Evolutionary conservation across 2,329 filamentous ascomycete species (phyloP), one percentile per base, ranked within the genome.

Genomic region (Penicillium concentricum): DNA sequence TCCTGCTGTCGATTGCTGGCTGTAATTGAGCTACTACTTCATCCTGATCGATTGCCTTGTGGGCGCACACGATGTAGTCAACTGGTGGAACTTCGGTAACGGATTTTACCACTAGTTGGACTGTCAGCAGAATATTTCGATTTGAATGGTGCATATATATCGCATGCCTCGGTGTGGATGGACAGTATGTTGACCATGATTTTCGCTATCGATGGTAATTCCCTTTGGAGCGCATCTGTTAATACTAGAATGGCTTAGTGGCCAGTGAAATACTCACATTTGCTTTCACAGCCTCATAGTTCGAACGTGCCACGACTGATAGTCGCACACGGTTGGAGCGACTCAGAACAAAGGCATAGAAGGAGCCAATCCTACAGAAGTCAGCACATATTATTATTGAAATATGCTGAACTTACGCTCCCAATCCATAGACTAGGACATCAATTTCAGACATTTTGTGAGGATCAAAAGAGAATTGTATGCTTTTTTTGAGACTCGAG

Each of bases 311-410:
- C 13, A 78, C 73, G 0, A 79, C 77, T 0, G 75, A 77, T 16
- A 80, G 57, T 5, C 70, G 71, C 9, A 79, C 74, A 22, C 69
- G 70, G 3, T 74, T 60, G 32, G 68, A 72, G 2, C 79, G 76
- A 51, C 73, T 76, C 0, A 84, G 64, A 35, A 84, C 78, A 57
- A 84, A 84, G 8, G 81, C 79, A 62, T 85, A 85, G 60, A 85
- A 84, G 2, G 81, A 82, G 28, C 82, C 82, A 50, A 84, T 84
- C 0, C 82, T 84, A 44, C 5, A 32, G 1, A 46, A 26, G 32
- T 62, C 38, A 60, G 44, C 26, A n/a, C 9, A 26, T 9, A 26
- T 43, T 6, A 2, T 13, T 18, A 0, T 28, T 2, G 2, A n/a
- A 16, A 41, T 7, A 24, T n/a, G 9, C 4, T n/a, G 5, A 20